Evolutionary conservation across 1,139 yeast genomes (phyloP), one percentile per base, ranked within the genome.

Genomic region (Saccharomyces hybrid): DNA sequence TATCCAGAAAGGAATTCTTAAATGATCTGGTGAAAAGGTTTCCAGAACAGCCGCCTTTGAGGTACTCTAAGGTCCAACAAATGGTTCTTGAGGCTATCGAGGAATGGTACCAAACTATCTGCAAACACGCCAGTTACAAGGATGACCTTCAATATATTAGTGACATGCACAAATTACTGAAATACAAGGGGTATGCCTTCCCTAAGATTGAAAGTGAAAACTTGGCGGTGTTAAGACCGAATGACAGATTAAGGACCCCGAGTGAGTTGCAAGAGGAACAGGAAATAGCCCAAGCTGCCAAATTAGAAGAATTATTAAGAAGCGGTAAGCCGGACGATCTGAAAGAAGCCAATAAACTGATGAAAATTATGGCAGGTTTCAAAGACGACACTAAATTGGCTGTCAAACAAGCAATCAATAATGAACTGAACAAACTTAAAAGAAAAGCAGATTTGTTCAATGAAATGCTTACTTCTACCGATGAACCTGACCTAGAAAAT

Each of bases 331-430:
- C 99, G 2, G 88, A 86, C 61, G 99, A 93, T 72, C 80, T 93
- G 67, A 90, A 87, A 66, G 99, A 93, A 71, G 99, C 99, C 44
- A 93, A 93, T 71, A 88, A 87, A 64, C 79, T 93, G 70, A 95
- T 93, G 99, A 90, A 91, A 69, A 84, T 93, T 63, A 91, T 93
- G 97, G 96, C 99, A 8, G 99, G 99, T 2, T 93, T 88, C 75
- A 86, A 86, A 71, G 95, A 88, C 60, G 96, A 95, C 69, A 73
- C 75, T 42, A 73, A 78, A 48, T 74, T 80, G 38, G 82, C 81
- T 59, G 87, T 89, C 62, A 83, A 83, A 64, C 89, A 88, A 58
- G 83, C 86, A 63, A 86, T 91, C 47, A 83, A 84, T 47, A 90
- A 87, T 61, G 99, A 95, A 66, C 77, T 95, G 55, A 90, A 88